Evolutionary conservation across 2,329 filamentous ascomycete genomes (phyloP).

Genomic region (Xylaria arbuscula): DNA sequence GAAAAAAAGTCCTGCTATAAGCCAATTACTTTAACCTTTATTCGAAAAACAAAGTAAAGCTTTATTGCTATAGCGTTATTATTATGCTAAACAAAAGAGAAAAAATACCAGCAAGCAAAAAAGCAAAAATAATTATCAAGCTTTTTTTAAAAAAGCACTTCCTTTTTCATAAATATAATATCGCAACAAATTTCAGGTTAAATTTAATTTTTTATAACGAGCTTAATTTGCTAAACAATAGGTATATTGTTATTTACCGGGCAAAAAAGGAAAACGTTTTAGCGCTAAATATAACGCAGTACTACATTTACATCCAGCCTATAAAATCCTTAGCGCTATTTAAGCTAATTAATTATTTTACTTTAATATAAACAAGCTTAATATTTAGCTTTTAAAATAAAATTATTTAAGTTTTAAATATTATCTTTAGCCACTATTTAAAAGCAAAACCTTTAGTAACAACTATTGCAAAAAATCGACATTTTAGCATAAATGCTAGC

Average conservation of each 20-base stretch:
- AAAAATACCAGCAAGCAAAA: neutral
- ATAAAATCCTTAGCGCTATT: neutral
- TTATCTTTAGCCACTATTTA: neutral
- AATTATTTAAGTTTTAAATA: neutral
- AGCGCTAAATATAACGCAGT: neutral
- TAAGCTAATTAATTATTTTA: slow-evolving; percentile 2
- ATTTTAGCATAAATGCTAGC: slow-evolving; percentile 1
- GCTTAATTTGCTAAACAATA: neutral
- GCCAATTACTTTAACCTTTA: neutral
- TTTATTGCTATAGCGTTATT: neutral
- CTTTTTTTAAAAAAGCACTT: neutral
- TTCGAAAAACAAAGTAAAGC: neutral
- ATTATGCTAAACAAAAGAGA: neutral
- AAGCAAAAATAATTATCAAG: neutral
- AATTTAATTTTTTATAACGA: neutral
- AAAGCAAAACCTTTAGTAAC: neutral
- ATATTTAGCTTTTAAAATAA: neutral
- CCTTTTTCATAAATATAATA: neutral
- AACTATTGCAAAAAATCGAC: neutral
- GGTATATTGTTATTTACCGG: neutral
- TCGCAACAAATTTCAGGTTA: neutral
- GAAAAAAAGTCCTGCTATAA: neutral
- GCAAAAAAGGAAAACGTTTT: neutral
- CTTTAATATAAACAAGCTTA: neutral
- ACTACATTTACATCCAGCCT: neutral